Conservation (phyloP, 192 early-diverging fungal species). For the Coemansia brasiliensis region DNA sequence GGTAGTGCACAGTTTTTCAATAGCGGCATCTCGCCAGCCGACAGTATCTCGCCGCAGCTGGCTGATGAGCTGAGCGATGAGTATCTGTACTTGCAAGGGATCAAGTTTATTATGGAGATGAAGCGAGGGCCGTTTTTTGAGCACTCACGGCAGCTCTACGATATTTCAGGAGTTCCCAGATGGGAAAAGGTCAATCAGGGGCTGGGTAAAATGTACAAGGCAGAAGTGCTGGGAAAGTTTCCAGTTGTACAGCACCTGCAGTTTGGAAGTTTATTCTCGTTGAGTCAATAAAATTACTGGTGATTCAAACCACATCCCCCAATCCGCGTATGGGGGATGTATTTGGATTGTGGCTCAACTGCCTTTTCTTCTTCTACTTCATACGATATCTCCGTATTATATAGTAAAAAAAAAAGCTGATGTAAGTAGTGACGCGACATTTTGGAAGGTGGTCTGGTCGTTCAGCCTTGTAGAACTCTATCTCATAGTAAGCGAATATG, state of each 20-base stretch:
- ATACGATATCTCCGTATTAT: too few relatives aligned
- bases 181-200: constrained; percentile 78
- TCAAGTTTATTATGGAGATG: constrained; percentile 73
- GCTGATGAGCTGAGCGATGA: constrained; percentile 64
- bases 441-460: too few relatives aligned
- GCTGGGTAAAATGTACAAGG: constrained; percentile 75
- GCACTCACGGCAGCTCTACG: constrained; percentile 76
- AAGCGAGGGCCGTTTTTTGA: constrained; percentile 75
- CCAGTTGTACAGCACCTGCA: constrained; percentile 80
- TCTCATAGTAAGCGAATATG: too few relatives aligned
- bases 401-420: too few relatives aligned
- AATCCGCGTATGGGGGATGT: too few relatives aligned
- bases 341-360: too few relatives aligned
- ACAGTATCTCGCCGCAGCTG: constrained; percentile 60
- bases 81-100: constrained; percentile 85
- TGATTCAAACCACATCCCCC: background rate
- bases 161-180: constrained; percentile 68
- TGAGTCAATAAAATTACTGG: background rate
- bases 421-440: too few relatives aligned
- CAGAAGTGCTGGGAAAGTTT: constrained; percentile 71
- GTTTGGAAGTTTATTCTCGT: constrained; percentile 68
- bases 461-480: too few relatives aligned
- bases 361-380: too few relatives aligned
- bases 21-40: constrained; percentile 69
- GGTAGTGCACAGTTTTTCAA: constrained; percentile 87